Conservation (phyloP, 345 rosid species). For the Diplotaxis tenuifolia region DNA sequence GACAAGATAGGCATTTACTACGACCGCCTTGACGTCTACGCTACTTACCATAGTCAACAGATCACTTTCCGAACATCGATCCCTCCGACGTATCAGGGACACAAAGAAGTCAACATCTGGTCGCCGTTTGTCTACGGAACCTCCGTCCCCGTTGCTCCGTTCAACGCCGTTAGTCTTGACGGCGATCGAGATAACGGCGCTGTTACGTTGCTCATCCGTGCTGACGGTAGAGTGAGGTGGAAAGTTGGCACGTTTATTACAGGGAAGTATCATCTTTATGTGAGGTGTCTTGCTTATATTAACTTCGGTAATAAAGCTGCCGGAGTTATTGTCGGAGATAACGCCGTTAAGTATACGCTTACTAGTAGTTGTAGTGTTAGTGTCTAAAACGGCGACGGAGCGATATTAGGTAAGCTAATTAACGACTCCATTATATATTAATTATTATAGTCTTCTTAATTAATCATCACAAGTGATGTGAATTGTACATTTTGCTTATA, state of each 20-base stretch:
- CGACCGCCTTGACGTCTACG: conserved; percentile 71
- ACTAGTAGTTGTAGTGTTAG: conserved; percentile 58
- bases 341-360: conserved; percentile 72
- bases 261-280: conserved; percentile 64
- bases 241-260: conserved; percentile 67
- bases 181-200: conserved; percentile 55
- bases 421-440: background rate
- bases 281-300: conserved; percentile 54
- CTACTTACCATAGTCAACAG: conserved; percentile 73
- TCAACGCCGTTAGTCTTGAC: conserved; percentile 43
- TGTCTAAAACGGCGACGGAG: conserved; percentile 43
- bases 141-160: conserved; percentile 75
- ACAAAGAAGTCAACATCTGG: conserved; percentile 70
- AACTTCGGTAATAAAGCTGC: conserved; percentile 43
- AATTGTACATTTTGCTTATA: conserved; percentile 34
- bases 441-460: conserved; percentile 6
- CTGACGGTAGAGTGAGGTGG: conserved; percentile 82
- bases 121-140: conserved; percentile 69
- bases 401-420: conserved; percentile 1
- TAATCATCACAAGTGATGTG: conserved; percentile 13
- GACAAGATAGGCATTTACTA: conserved; percentile 80
- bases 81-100: conserved; percentile 54
- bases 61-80: conserved; percentile 60
- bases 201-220: conserved; percentile 47
- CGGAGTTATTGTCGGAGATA: conserved; percentile 52